Conservation (phyloP, 2,329 filamentous ascomycete genomes). For the Pyrenophora tritici-repentis region DNA sequence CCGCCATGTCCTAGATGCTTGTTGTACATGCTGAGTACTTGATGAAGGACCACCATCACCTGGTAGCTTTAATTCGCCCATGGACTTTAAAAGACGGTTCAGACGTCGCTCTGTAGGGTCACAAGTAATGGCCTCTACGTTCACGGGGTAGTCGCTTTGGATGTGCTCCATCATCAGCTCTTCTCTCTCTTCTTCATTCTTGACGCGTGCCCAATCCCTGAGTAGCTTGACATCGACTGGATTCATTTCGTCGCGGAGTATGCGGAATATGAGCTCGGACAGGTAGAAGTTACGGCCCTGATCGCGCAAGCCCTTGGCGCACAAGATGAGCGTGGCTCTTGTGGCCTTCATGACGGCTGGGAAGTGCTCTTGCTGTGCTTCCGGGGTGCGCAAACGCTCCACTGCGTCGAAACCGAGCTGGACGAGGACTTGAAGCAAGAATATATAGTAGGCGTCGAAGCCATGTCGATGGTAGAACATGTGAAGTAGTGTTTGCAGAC, state of each 20-base stretch:
- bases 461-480: conserved; percentile 9
- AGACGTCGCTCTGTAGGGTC: conserved; percentile 16
- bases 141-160: conserved; percentile 3
- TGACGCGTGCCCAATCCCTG: conserved; percentile 3
- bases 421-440: conserved; percentile 7
- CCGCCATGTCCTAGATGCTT: conserved; percentile 1
- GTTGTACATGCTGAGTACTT: too few relatives aligned
- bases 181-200: conserved; percentile 1
- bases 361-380: not conserved
- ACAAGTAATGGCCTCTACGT: conserved; percentile 1
- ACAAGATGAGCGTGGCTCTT: conserved; percentile 11
- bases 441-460: conserved; percentile 6
- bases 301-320: conserved; percentile 12
- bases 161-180: conserved; percentile 1
- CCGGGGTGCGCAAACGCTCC: not conserved
- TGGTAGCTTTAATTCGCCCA: not conserved
- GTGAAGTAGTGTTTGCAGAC: conserved; percentile 7
- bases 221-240: conserved; percentile 6
- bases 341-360: conserved; percentile 6
- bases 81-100: conserved; percentile 1
- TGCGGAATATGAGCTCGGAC: conserved; percentile 8
- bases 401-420: conserved; percentile 7
- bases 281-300: conserved; percentile 11
- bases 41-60: not conserved
- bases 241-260: conserved; percentile 12